Percentiles rank a stretch among this genome's conserved stretches.
Evolutionary conservation across 228 moss, liverwort and hornwort species (phyloP).

Genomic region (Sphagnum fallax): DNA sequence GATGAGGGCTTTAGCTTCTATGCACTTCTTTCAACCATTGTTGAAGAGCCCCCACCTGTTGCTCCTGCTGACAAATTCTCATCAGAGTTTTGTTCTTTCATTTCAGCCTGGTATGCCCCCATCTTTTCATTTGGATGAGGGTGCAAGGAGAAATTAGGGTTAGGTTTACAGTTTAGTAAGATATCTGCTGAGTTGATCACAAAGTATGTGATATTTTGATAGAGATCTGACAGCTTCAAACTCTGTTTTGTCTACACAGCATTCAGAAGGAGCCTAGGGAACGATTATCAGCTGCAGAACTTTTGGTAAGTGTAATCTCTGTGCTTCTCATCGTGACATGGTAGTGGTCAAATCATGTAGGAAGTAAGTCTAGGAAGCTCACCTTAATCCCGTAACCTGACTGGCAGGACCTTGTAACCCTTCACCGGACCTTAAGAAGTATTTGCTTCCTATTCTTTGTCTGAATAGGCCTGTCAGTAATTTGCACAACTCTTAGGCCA

Average conservation of each 20-base stretch:
- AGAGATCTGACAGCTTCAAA: no score
- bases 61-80: constrained; percentile 62
- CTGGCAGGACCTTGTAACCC: no score
- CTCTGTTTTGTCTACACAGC: constrained; percentile 16
- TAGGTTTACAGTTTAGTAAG: no score
- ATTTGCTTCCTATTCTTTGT: no score
- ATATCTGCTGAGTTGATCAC: no score
- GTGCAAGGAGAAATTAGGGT: not conserved
- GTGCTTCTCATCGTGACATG: not conserved
- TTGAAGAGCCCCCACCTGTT: constrained; percentile 65
- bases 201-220: no score
- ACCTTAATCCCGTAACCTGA: not conserved
- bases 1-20: constrained; percentile 71
- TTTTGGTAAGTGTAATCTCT: constrained; percentile 31
- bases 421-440: no score
- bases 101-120: constrained; percentile 57
- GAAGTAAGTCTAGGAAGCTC: no score
- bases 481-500: not conserved
- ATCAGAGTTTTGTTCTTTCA: constrained; percentile 72
- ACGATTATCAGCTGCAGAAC: constrained; percentile 58
- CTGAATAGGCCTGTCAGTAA: not conserved
- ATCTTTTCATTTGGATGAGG: not conserved
- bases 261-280: constrained; percentile 62
- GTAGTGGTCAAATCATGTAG: not conserved
- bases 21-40: constrained; percentile 63